phyloP scores from a whole-genome alignment of 257 asterid species.

The Lycium ferocissimum region DNA sequence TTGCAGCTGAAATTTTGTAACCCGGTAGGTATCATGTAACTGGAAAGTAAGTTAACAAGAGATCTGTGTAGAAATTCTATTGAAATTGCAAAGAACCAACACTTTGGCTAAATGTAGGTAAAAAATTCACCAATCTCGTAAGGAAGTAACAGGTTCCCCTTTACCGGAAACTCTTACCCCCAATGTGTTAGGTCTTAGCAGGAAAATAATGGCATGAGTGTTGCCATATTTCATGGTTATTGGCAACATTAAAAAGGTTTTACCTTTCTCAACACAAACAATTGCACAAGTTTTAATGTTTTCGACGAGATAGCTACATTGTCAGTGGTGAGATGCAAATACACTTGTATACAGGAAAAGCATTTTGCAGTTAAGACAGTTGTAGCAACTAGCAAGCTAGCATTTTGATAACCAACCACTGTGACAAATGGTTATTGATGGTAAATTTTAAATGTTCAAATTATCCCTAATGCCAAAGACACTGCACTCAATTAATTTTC shows the following conservation, averaged over 20 bases:
- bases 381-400: neutral
- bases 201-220: neutral
- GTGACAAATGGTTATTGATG: neutral
- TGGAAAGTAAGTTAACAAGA: neutral
- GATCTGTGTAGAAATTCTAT: neutral
- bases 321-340: neutral
- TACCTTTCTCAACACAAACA: neutral
- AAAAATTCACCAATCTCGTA: neutral
- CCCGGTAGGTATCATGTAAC: neutral
- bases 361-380: neutral
- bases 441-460: no score
- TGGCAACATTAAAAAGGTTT: neutral
- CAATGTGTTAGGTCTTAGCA: neutral
- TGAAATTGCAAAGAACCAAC: neutral
- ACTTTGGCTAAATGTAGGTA: neutral
- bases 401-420: neutral
- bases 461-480: no score
- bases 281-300: neutral
- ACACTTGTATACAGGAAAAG: neutral
- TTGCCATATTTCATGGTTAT: neutral
- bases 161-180: neutral
- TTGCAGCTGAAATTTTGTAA: neutral
- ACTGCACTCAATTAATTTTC: no score
- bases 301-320: neutral
- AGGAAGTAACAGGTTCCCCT: neutral